These are phyloP conservation scores for Picea glauca DNA, from an alignment of 75 land plant genomes.

Conservation along the genomic window DNA sequence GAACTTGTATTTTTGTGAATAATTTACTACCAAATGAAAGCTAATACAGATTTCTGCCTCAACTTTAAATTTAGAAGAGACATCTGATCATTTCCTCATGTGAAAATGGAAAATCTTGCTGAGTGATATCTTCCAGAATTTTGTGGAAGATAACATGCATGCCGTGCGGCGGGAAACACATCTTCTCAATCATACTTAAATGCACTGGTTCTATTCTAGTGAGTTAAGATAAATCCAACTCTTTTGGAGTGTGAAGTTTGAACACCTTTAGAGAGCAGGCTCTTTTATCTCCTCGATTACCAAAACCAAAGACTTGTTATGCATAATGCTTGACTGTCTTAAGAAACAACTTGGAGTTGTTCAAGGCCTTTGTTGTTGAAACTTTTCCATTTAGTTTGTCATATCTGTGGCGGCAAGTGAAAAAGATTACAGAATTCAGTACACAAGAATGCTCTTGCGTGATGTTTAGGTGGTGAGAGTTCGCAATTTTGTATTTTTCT, in stretches of 20 bases:
- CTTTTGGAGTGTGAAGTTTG: background rate
- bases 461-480: background rate
- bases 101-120: background rate
- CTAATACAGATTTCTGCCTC: background rate
- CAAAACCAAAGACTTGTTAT: background rate
- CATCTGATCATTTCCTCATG: background rate
- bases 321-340: background rate
- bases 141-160: too few species aligned
- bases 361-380: background rate
- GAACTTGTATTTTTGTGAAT: background rate
- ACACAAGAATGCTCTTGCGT: background rate
- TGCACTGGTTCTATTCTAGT: background rate
- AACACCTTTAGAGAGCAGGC: background rate
- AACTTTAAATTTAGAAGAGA: background rate
- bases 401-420: background rate
- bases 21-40: background rate
- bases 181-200: background rate
- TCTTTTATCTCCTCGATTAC: background rate
- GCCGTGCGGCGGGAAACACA: background rate
- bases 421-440: background rate
- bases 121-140: background rate
- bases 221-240: background rate
- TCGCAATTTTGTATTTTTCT: background rate
- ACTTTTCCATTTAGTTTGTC: background rate
- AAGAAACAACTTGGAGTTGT: background rate